Conservation (phyloP, 768 basidiomycete species). For the Stropharia rugosoannulata region DNA sequence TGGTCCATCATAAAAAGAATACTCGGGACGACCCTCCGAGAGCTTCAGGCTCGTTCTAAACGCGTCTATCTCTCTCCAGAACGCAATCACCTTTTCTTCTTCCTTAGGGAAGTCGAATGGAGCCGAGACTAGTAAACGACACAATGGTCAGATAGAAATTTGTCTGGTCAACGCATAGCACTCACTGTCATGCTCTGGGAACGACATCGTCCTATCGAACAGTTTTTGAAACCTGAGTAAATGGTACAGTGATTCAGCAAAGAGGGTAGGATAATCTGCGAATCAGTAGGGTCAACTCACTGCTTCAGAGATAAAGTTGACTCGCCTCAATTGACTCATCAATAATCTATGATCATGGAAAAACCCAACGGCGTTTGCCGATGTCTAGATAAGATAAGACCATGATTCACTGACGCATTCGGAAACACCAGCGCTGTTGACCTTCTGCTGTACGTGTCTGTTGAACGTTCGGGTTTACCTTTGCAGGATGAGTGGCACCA, state of each 20-base stretch:
- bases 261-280: background rate
- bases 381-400: slow-evolving; percentile 1
- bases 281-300: background rate
- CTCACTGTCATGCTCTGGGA: slow-evolving; percentile 73
- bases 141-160: background rate
- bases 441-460: no score
- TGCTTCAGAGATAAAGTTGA: background rate
- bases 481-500: no score
- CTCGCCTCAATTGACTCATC: slow-evolving; percentile 3
- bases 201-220: slow-evolving; percentile 47
- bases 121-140: slow-evolving; percentile 53
- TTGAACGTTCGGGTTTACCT: no score
- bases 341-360: slow-evolving; percentile 8
- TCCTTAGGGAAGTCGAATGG: slow-evolving; percentile 84
- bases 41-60: slow-evolving; percentile 93
- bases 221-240: background rate
- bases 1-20: slow-evolving; percentile 95
- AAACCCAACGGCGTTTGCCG: slow-evolving; percentile 3
- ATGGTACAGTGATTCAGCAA: background rate
- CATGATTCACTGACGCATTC: no score
- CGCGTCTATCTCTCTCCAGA: slow-evolving; percentile 97
- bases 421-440: no score
- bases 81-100: slow-evolving; percentile 86
- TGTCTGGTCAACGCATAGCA: slow-evolving; percentile 13
- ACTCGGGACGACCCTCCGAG: slow-evolving; percentile 88